Base-by-base conservation (phyloP, 495 filamentous ascomycete genomes). In the Schizothecium vesticola region DNA sequence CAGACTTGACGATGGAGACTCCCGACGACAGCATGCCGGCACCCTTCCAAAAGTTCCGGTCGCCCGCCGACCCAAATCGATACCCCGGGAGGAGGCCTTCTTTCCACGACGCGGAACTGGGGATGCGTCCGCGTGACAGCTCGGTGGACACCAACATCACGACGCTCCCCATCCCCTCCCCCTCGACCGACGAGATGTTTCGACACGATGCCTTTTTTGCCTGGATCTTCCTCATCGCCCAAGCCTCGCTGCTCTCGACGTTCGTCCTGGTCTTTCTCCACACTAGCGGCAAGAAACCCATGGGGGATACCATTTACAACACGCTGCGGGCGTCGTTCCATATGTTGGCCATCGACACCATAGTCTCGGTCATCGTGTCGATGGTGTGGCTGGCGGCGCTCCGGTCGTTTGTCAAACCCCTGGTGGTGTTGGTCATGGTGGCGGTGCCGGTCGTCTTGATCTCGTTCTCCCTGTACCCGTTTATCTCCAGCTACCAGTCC, bases 271-370 rank as follows among this genome's bases (percentile, higher is more conserved):
- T 97, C 61, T 93, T 89, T 73, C 84, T 99, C 12, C 93, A 98
- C 75, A 98, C 94, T 1, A 79, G 81, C 12, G 81, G 82, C 57
- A 90, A 89, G 72, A 82, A 84, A 56, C 69, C 82, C 5, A 71
- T 77, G 9, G 92, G 92, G 21, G 95, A 99, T 76, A 97, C 96
- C 11, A 92, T 99, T 64, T 98, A 99, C 79, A 91, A 89, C 25
- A 94, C 93, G 7, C 82, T 99, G 23, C 90, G 90, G 71, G 84
- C 87, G 25, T 97, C 95, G 0, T 95, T 95, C 72, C 89, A 96
- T 74, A 87, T 97, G 43, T 86, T 99, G 29, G 91, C 92, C 12
- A 84, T 94, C 59, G 94, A 98, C 75, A 98, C 96, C 0, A 73
- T 98, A 10, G 89, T 97, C n/a, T 90, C 95, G 1, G 80, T 97